Evolutionary conservation across 495 filamentous ascomycete species (phyloP).

Genomic region (Parmelia sp.): DNA sequence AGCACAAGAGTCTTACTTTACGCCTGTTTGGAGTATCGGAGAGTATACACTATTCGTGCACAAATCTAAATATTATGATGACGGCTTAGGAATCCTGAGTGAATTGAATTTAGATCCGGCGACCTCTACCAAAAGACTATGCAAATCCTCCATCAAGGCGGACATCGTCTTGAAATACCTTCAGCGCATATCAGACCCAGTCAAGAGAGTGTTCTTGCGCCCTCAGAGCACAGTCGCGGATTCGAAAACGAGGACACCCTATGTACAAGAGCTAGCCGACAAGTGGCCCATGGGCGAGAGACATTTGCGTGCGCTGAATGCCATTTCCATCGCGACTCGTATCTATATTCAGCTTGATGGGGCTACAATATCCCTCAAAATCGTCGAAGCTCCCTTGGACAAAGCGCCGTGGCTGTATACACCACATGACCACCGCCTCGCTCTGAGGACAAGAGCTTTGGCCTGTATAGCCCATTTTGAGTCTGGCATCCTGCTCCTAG

Average conservation of each 20-base stretch:
- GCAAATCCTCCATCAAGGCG: neutral
- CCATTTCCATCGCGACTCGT: slow-evolving; percentile 10
- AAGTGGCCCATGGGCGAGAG: neutral
- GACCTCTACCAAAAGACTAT: neutral
- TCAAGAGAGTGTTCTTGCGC: neutral
- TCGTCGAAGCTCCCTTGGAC: slow-evolving; percentile 11
- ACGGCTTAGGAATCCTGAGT: neutral
- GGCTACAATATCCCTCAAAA: slow-evolving; percentile 19
- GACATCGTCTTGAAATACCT: neutral
- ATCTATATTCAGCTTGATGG: slow-evolving; percentile 10
- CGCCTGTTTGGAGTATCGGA: neutral
- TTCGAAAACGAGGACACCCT: neutral
- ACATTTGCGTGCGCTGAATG: slow-evolving; percentile 1
- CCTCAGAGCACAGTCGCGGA: neutral
- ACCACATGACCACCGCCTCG: neutral
- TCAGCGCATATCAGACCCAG: neutral
- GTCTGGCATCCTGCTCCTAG: slow-evolving; percentile 9
- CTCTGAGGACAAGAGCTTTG: neutral
- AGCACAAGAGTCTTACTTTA: neutral
- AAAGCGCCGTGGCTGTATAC: slow-evolving; percentile 7
- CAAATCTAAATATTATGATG: neutral
- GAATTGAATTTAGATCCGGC: neutral
- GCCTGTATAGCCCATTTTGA: slow-evolving; percentile 21
- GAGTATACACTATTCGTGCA: neutral
- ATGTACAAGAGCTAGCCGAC: neutral